A percentile compares a stretch with the other conserved stretches of the same genome.
Conservation (phyloP, 257 asterid genomes). For the Plantago ovata region DNA sequence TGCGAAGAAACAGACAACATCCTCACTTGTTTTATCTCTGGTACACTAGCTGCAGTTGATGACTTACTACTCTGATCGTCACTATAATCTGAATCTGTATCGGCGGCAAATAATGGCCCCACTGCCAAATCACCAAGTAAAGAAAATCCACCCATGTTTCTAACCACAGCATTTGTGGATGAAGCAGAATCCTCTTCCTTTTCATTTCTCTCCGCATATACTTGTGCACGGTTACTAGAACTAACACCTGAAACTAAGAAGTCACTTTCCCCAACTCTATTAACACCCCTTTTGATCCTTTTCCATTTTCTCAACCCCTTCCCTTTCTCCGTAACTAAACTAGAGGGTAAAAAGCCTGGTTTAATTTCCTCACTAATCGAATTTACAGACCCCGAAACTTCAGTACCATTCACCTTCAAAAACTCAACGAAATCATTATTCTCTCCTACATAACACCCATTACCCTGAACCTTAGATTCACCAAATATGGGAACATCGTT, state of each 20-base stretch:
- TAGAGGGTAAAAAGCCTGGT: slow-evolving; percentile 14
- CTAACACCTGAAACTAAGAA: slow-evolving; percentile 23
- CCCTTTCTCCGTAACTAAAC: slow-evolving; percentile 32
- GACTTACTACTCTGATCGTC: slow-evolving; percentile 78
- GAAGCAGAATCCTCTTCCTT: slow-evolving; percentile 64
- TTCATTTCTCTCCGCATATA: slow-evolving; percentile 33
- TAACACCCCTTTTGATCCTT: slow-evolving; percentile 60
- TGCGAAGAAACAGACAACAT: slow-evolving; percentile 27
- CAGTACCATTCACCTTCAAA: slow-evolving; percentile 19
- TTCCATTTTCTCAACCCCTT: slow-evolving; percentile 78
- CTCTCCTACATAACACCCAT: slow-evolving; percentile 31
- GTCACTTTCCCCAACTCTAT: slow-evolving; percentile 34
- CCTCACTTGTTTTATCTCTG: slow-evolving; percentile 37
- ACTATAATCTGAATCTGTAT: slow-evolving; percentile 54
- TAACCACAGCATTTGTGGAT: slow-evolving; percentile 55
- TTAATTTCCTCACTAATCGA: background rate
- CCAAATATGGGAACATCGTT: slow-evolving; percentile 21
- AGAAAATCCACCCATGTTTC: slow-evolving; percentile 35
- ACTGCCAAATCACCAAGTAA: slow-evolving; percentile 30
- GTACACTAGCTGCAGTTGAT: slow-evolving; percentile 76
- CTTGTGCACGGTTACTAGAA: slow-evolving; percentile 34
- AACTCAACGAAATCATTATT: slow-evolving; percentile 20
- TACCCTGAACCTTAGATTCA: slow-evolving; percentile 25
- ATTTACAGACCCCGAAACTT: slow-evolving; percentile 13
- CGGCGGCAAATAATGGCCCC: slow-evolving; percentile 32